Percentiles rank a stretch among this genome's conserved stretches.
Conservation (phyloP, 2,329 filamentous ascomycete genomes). For the Colletotrichum magnum region DNA sequence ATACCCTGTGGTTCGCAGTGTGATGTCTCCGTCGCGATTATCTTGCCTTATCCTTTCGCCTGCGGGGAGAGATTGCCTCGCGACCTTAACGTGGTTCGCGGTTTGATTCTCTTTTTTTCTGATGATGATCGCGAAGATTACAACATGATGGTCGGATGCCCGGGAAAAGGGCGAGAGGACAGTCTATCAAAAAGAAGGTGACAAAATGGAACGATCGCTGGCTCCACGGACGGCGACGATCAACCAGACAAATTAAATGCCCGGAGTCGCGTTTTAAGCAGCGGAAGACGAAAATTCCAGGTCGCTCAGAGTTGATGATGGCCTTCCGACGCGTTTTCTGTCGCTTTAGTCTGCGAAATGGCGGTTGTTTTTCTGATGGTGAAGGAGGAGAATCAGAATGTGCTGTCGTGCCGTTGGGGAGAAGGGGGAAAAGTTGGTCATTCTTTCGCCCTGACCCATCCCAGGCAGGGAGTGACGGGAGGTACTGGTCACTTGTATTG, state of each 20-base stretch:
- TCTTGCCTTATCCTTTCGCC: slow-evolving; percentile 2
- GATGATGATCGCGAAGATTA: slow-evolving; percentile 36
- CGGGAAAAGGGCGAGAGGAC: slow-evolving; percentile 23
- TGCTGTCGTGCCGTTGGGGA: slow-evolving; percentile 26
- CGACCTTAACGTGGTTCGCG: slow-evolving; percentile 41
- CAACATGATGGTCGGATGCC: slow-evolving; percentile 35
- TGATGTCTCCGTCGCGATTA: slow-evolving; percentile 24
- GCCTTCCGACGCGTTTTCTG: slow-evolving; percentile 35
- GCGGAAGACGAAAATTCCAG: slow-evolving; percentile 13
- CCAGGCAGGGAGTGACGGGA: slow-evolving; percentile 28
- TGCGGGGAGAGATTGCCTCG: slow-evolving; percentile 22
- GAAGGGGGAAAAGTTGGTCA: slow-evolving; percentile 45
- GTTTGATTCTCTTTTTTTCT: slow-evolving; percentile 9
- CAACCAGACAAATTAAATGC: slow-evolving; percentile 37
- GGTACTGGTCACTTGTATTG: slow-evolving; percentile 26
- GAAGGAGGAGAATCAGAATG: slow-evolving; percentile 36
- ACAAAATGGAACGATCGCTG: slow-evolving; percentile 33
- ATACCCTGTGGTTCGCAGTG: slow-evolving; percentile 39
- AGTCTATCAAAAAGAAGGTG: slow-evolving; percentile 36
- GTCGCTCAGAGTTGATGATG: slow-evolving; percentile 21
- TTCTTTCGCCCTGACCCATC: slow-evolving; percentile 38
- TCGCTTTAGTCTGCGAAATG: slow-evolving; percentile 33
- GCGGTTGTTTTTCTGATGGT: slow-evolving; percentile 36
- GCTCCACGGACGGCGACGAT: slow-evolving; percentile 23
- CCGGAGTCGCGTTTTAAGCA: slow-evolving; percentile 21